phyloP scores from a whole-genome alignment of 805 yeast species.

The Candida maesae region DNA sequence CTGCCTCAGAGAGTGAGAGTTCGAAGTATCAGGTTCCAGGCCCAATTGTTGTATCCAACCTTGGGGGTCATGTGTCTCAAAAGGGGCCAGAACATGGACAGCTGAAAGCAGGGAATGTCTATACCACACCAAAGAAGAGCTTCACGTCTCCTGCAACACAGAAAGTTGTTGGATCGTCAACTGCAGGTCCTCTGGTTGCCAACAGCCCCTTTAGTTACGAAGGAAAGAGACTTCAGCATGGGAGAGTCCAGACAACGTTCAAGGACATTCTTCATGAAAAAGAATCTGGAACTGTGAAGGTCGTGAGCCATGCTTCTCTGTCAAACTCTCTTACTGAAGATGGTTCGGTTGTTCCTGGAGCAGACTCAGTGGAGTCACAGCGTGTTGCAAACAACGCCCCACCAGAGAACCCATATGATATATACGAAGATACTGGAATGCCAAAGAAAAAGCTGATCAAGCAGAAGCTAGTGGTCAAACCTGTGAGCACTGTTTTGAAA shows the following conservation, averaged over 20 bases:
- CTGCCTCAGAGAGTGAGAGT: not conserved
- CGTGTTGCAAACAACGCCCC: conserved; percentile 21
- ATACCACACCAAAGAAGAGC: not conserved
- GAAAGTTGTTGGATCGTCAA: not conserved
- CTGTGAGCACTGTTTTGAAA: conserved; percentile 2
- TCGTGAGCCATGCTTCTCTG: conserved; percentile 13
- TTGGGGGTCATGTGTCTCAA: not conserved
- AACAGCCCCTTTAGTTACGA: conserved; percentile 20
- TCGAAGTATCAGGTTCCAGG: not conserved
- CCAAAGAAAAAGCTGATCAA: conserved; percentile 7
- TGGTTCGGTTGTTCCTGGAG: not conserved
- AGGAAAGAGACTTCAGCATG: conserved; percentile 7
- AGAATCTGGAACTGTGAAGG: conserved; percentile 7
- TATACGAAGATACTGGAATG: conserved; percentile 1
- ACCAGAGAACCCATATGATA: conserved; percentile 18
- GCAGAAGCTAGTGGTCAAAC: conserved; percentile 1
- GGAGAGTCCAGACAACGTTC: conserved; percentile 8
- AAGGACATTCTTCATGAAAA: conserved; percentile 16
- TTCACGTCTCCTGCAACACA: not conserved
- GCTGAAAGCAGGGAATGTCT: not conserved
- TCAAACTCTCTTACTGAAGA: not conserved
- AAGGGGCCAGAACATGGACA: not conserved
- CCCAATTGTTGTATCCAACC: not conserved
- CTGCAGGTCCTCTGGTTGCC: not conserved
- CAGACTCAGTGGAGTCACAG: conserved; percentile 1